Base-by-base conservation (phyloP, 1,139 yeast genomes). In the Debaryomycetaceae sp. region DNA sequence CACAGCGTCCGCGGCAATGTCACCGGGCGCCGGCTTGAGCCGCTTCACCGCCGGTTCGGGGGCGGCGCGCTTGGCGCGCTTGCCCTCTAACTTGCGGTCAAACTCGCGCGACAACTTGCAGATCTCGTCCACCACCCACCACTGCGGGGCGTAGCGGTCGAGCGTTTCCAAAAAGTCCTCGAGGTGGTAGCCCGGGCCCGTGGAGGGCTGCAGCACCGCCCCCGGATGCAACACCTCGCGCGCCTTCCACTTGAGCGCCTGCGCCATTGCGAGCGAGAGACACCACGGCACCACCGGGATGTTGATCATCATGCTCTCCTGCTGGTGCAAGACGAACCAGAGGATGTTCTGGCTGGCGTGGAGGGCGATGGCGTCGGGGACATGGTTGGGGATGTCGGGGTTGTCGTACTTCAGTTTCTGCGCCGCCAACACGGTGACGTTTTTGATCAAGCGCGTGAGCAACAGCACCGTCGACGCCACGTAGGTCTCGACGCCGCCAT, bases 41-140 rank as follows among this genome's bases (percentile, higher is more conserved):
- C 14, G 6, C 14, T 9, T 6, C 6, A 14, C 25, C 25, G 14
- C 14, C 14, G 12, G 25, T 7, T 11, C 4, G 9, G 26, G 4
- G 28, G 7, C 15, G 30, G 5, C 10, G 24, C 7, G 4, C 12
- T 14, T 22, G 3, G 15, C 9, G 30, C 12, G 30, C 25, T 44
- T 44, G 15, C 35, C 26, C 16, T 42, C 35, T 19, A 55, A 37
- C 31, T 49, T 44, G 12, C 43, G 41, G 4, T 47, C 36, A 33
- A 56, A 55, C 19, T 53, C 57, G 25, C 43, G 40, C 4, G 55
- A 43, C 21, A 56, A 38, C 26, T 45, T 39, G 27, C 50, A 47
- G 29, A 56, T 47, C 32, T 56, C 62, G 28, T 56, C 61, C 10
- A 56, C 56, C 17, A 54, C 46, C 51, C 53, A 51, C 58, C 60